These are phyloP conservation scores for Sisymbrium altissimum DNA, from an alignment of 345 rosid species.

Conservation along the genomic window DNA sequence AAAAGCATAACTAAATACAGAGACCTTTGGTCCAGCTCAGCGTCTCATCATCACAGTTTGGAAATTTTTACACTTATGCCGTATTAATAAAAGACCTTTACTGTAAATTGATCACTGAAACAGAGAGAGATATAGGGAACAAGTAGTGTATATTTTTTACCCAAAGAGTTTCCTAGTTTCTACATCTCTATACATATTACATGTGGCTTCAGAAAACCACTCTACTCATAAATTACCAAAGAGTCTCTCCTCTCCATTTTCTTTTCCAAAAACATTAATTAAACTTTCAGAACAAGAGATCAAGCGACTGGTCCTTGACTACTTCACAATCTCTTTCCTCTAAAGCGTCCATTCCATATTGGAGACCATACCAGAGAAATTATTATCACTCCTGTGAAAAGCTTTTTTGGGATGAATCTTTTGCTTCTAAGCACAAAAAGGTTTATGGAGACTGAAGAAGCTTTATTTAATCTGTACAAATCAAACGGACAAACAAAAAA, in stretches of 20 bases:
- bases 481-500: background rate
- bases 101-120: background rate
- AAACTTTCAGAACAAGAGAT: background rate
- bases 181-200: constrained; percentile 24
- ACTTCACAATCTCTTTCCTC: constrained; percentile 3
- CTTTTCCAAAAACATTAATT: background rate
- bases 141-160: background rate
- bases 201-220: constrained; percentile 7
- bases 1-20: too few relatives aligned
- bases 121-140: background rate
- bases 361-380: background rate
- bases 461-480: constrained; percentile 10
- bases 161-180: constrained; percentile 21
- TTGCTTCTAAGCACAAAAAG: background rate
- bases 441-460: constrained; percentile 16
- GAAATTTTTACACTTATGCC: too few relatives aligned
- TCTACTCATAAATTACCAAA: background rate
- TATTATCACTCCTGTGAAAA: background rate
- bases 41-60: too few relatives aligned
- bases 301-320: background rate
- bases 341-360: constrained; percentile 15
- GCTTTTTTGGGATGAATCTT: background rate
- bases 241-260: constrained; percentile 10
- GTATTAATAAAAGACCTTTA: too few relatives aligned
- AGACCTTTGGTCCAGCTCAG: too few relatives aligned